Evolutionary conservation across 495 filamentous ascomycete species (phyloP).

Genomic region (Penicillium silybi): DNA sequence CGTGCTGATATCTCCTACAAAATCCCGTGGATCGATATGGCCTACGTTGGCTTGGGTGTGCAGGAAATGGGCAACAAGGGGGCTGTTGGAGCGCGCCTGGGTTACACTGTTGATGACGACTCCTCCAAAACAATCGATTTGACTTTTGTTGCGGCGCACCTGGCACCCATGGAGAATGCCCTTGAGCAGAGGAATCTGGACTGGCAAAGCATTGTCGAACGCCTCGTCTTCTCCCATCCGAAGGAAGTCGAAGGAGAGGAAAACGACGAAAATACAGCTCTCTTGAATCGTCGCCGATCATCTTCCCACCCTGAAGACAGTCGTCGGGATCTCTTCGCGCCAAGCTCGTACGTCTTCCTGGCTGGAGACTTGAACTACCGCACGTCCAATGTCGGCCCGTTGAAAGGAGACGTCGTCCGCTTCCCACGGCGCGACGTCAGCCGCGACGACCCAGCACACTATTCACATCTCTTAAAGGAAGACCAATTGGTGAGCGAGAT

Average conservation of each 20-base stretch:
- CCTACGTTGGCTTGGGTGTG: constrained; percentile 75
- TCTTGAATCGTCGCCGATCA: constrained; percentile 31
- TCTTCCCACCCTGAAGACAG: constrained; percentile 16
- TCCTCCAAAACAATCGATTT: constrained; percentile 52
- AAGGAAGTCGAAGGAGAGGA: constrained; percentile 3
- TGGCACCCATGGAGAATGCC: constrained; percentile 78
- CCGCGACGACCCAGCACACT: constrained; percentile 47
- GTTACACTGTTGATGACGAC: constrained; percentile 37
- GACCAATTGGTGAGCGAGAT: constrained; percentile 79
- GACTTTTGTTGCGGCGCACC: constrained; percentile 83
- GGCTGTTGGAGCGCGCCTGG: constrained; percentile 73
- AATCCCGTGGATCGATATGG: constrained; percentile 60
- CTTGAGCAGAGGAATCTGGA: constrained; percentile 71
- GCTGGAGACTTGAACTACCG: constrained; percentile 95
- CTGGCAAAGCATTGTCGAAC: constrained; percentile 76
- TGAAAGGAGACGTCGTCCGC: constrained; percentile 39
- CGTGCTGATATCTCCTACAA: constrained; percentile 49
- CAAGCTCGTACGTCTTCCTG: constrained; percentile 74
- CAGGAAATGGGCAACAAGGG: constrained; percentile 94
- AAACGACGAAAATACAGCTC: constrained; percentile 39
- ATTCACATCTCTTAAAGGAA: constrained; percentile 56
- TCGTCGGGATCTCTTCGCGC: constrained; percentile 60
- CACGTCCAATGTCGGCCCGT: constrained; percentile 59
- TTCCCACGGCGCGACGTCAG: constrained; percentile 60
- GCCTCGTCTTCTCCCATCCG: constrained; percentile 61